Base-by-base conservation (phyloP, 164 flowering plant species). In the Umbellularia californica region DNA sequence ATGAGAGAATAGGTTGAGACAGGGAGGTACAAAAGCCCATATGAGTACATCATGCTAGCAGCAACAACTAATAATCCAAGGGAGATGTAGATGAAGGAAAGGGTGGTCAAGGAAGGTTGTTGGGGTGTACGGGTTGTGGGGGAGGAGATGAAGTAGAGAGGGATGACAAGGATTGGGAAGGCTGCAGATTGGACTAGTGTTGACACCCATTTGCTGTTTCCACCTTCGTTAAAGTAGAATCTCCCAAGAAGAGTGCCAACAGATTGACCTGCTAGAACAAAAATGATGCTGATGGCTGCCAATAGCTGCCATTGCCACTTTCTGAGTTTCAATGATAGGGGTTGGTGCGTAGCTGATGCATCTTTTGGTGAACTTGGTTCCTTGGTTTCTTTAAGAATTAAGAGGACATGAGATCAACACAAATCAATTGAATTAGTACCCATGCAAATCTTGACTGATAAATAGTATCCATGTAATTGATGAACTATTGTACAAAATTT, bases 181-280 rank as follows among this genome's bases (percentile, higher is more conserved):
- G 64, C 84, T 3, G 75, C 80, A n/a, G 78, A 24, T 70, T 82
- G 82, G 67, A 82, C 82, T 23, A 82, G 70, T 1, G 85, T 82
- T 1, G 81, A 77, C 76, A 82, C 70, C 85, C 85, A 80, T 73
- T 74, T 80, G 66, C 82, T 80, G n/a, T 76, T 82, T 33, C 83
- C 85, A 9, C 82, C 83, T 69, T 76, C 70, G 72, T 77, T 77
- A 19, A 58, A 82, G 67, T 82, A 82, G 58, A 82, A 70, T 27
- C 82, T 73, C 9, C 83, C 82, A 12, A 82, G 70, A 6, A 82
- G 79, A 69, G 71, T 76, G 33, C 76, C 81, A 0, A 67, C 51
- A 19, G 81, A 17, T 69, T 79, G 80, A 7, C 84, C 80, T 13
- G 65, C 9, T 63, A 88, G 76, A 58, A 87, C 65, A 17, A 82